phyloP scores from a whole-genome alignment of 306 rosid genomes.

The Comarum palustre region DNA sequence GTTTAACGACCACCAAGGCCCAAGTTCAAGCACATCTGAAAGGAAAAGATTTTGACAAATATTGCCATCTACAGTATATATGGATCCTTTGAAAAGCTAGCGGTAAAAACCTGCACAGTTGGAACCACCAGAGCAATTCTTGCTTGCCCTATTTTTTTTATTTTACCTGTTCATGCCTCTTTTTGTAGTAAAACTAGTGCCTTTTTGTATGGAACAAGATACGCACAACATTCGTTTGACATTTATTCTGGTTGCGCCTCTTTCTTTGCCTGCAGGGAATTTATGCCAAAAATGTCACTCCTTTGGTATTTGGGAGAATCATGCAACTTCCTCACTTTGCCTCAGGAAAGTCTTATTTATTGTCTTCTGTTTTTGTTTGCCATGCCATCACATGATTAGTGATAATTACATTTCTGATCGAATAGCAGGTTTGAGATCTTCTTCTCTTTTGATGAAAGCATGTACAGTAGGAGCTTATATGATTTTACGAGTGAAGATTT shows the following conservation, averaged over 20 bases:
- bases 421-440: neutral
- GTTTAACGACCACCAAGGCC: neutral
- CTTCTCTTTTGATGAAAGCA: neutral
- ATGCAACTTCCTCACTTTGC: neutral
- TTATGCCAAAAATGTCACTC: neutral
- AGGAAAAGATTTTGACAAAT: too few species aligned
- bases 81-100: neutral
- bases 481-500: neutral
- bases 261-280: neutral
- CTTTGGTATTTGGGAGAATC: neutral
- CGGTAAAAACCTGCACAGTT: slow-evolving; percentile 11
- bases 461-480: neutral
- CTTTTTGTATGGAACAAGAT: neutral
- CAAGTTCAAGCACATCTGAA: too few species aligned
- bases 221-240: neutral
- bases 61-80: too few species aligned
- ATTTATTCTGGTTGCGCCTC: neutral
- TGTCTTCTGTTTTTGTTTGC: neutral
- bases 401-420: neutral
- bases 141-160: neutral
- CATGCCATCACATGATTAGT: neutral
- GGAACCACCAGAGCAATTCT: slow-evolving; percentile 16
- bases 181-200: neutral
- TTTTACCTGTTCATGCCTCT: neutral
- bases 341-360: neutral